Conservation (phyloP, 2,329 filamentous ascomycete species). For the Hypoxylon rubiginosum region DNA sequence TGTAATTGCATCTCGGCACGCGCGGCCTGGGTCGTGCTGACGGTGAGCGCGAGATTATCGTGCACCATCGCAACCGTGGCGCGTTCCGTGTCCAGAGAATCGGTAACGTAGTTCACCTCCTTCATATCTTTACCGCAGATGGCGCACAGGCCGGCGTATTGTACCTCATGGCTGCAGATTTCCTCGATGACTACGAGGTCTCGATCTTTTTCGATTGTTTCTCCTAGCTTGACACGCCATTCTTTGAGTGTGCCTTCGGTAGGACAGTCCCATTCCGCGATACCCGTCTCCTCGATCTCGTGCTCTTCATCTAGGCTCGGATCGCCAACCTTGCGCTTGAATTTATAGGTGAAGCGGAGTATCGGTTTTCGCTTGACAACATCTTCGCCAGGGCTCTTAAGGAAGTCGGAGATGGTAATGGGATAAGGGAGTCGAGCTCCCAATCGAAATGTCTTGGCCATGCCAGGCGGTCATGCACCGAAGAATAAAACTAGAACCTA, state of each 20-base stretch:
- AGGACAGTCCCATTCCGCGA: conserved; percentile 84
- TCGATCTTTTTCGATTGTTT: conserved; percentile 71
- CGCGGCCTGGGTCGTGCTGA: conserved; percentile 85
- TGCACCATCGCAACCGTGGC: conserved; percentile 96
- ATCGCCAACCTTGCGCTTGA: conserved; percentile 81
- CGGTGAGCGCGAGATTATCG: conserved; percentile 87
- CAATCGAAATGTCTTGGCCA: conserved; percentile 65
- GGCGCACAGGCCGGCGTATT: conserved; percentile 91
- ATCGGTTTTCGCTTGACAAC: conserved; percentile 83
- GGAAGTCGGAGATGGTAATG: conserved; percentile 88
- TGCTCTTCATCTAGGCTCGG: conserved; percentile 70
- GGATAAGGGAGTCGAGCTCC: conserved; percentile 85
- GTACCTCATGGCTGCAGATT: conserved; percentile 89
- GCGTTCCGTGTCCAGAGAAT: conserved; percentile 82
- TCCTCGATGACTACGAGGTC: conserved; percentile 84
- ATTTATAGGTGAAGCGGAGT: conserved; percentile 89
- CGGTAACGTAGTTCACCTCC: conserved; percentile 85
- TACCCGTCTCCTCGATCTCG: conserved; percentile 77
- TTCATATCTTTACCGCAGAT: conserved; percentile 98
- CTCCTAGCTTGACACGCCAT: conserved; percentile 81
- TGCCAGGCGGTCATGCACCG: conserved; percentile 33
- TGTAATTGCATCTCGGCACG: conserved; percentile 89
- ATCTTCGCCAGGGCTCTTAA: conserved; percentile 80
- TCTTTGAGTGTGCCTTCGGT: conserved; percentile 82
- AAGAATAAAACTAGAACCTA: conserved; percentile 4